Evolutionary conservation across 1,284 basidiomycete genomes (phyloP).

Genomic region (Leccinum pachyderme): DNA sequence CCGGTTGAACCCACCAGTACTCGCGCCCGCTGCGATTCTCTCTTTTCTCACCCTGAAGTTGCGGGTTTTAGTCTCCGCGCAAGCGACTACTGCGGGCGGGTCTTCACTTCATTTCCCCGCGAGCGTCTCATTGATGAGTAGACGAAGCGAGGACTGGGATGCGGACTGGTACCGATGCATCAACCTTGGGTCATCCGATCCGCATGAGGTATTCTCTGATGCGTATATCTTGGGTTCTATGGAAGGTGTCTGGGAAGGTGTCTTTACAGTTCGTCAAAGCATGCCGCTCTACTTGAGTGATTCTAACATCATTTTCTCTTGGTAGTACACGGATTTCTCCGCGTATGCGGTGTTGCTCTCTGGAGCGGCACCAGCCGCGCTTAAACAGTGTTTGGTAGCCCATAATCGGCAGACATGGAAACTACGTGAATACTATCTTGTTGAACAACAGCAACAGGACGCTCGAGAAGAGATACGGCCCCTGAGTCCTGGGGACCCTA

Average conservation of each 20-base stretch:
- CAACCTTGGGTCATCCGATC: conserved; percentile 36
- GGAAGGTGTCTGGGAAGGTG: conserved; percentile 74
- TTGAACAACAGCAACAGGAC: conserved; percentile 27
- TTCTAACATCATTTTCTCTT: not conserved
- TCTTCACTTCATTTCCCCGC: conserved; percentile 36
- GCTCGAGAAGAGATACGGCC: conserved; percentile 6
- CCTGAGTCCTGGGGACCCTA: conserved; percentile 35
- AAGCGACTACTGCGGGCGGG: conserved; percentile 34
- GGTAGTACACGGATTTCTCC: conserved; percentile 73
- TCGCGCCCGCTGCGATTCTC: conserved; percentile 68
- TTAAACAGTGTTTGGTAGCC: conserved; percentile 58
- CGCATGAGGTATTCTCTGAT: conserved; percentile 36
- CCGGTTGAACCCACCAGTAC: conserved; percentile 50
- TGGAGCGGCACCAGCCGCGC: conserved; percentile 54
- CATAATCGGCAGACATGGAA: conserved; percentile 78
- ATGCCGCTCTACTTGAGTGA: not conserved
- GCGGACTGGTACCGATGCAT: conserved; percentile 60
- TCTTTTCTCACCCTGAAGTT: conserved; percentile 59
- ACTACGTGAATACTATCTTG: conserved; percentile 66
- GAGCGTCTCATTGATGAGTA: conserved; percentile 20
- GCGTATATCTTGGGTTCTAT: conserved; percentile 62
- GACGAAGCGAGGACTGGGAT: conserved; percentile 48
- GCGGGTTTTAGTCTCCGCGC: conserved; percentile 33
- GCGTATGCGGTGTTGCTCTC: conserved; percentile 62
- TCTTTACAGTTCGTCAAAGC: conserved; percentile 56